Conservation (phyloP, 768 basidiomycete genomes). For the Asterophora parasitica region DNA sequence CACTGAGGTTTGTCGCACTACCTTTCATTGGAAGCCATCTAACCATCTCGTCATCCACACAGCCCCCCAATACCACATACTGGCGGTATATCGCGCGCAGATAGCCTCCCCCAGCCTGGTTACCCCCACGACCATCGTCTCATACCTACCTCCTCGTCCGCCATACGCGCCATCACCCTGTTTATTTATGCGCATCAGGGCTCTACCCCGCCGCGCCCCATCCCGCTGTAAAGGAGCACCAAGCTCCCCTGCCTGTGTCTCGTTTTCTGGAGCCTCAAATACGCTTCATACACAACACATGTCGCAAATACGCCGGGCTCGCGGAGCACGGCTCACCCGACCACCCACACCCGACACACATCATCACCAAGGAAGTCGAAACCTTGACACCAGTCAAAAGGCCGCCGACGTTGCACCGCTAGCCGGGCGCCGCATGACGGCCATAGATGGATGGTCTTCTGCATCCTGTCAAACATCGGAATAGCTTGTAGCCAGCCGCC, state of each 20-base stretch:
- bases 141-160: neutral
- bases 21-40: conserved; percentile 5
- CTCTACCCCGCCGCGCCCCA: neutral
- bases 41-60: conserved; percentile 1
- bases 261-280: too few species aligned
- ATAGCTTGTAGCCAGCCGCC: too few species aligned
- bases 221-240: too few species aligned
- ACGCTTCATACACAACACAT: too few species aligned
- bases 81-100: conserved; percentile 47
- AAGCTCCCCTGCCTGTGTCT: too few species aligned
- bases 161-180: conserved; percentile 3
- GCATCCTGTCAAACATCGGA: too few species aligned
- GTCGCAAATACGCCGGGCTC: too few species aligned
- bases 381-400: neutral
- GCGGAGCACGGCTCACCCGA: too few species aligned
- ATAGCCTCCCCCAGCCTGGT: conserved; percentile 20
- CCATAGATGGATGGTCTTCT: neutral
- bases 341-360: too few species aligned
- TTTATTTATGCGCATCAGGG: conserved; percentile 3
- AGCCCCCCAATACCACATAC: conserved; percentile 40
- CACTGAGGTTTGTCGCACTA: conserved; percentile 33
- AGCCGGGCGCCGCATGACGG: conserved; percentile 5
- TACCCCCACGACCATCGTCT: conserved; percentile 15
- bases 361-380: too few species aligned
- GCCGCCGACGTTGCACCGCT: conserved; percentile 5